Evolutionary conservation across 2,329 filamentous ascomycete genomes (phyloP), one percentile per base, ranked within the genome.

Genomic region (Talaromyces sp.): DNA sequence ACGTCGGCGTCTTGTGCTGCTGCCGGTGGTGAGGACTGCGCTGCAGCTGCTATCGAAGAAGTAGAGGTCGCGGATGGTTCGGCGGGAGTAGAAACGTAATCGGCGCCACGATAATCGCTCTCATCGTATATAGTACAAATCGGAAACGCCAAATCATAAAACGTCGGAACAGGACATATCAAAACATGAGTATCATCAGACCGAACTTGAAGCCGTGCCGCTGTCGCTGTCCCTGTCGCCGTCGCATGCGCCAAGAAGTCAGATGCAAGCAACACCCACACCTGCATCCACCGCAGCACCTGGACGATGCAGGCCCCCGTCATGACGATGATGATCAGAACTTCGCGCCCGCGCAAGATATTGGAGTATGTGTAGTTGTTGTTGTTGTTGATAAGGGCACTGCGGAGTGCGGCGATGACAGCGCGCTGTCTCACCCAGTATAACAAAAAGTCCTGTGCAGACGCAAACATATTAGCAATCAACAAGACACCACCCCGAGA

Each of bases 1-100:
- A 13, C 38, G 13, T 80, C 73, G 17, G 59, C 29, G 25, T 43
- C 38, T 34, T 62, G 53, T 17, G n/a, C 53, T 17, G 53, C 51
- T 22, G n/a, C 8, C 5, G 62, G 34, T 22, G 25, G n/a, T 29
- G 56, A 43, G 3, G 56, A 29, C 25, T 40, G 59, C 34, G 34
- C 38, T 29, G 27, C 10, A 3, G 36, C 34, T 17, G 43, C 38
- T 61, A 58, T 58, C 43, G 45, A 43, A 34, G 65, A 64, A 53
- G 59, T 54, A 17, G 66, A 54, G 15, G 63, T 47, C 19, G 60
- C 59, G 15, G 64, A 29, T 17, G 58, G 29, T 38, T 56, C 58
- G 36, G 58, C n/a, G 3, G 38, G 25, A 2, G n/a, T 40, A 51
- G 43, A 40, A 47, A 13, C 45, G 40, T 56, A 43, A 45, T 43